phyloP scores from a whole-genome alignment of 192 early-diverging fungal genomes.

The Coemansia aciculifera region DNA sequence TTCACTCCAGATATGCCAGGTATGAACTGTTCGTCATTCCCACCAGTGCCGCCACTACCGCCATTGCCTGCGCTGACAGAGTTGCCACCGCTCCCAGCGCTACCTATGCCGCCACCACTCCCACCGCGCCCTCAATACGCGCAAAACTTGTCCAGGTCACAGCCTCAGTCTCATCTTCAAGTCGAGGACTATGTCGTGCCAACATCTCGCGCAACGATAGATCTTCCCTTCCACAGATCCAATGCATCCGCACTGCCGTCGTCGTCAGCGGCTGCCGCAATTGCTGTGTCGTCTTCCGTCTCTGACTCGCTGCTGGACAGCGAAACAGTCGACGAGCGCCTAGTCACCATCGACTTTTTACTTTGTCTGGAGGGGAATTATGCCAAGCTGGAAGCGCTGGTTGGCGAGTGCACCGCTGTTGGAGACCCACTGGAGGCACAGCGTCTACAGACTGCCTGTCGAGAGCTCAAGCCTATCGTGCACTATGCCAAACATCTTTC shows the following conservation, averaged over 20 bases:
- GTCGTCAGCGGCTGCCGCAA: slow-evolving; percentile 14
- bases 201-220: slow-evolving; percentile 37
- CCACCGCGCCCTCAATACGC: background rate
- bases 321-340: slow-evolving; percentile 44
- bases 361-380: slow-evolving; percentile 46
- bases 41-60: slow-evolving; percentile 20
- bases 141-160: background rate
- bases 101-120: slow-evolving; percentile 4
- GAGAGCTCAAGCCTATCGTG: slow-evolving; percentile 52
- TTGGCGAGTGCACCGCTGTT: slow-evolving; percentile 7
- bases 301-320: slow-evolving; percentile 40
- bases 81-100: background rate
- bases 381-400: slow-evolving; percentile 30
- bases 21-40: slow-evolving; percentile 17
- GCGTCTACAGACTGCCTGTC: slow-evolving; percentile 25
- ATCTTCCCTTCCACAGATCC: slow-evolving; percentile 20
- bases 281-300: slow-evolving; percentile 32
- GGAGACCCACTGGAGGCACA: background rate
- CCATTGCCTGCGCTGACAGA: slow-evolving; percentile 5
- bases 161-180: background rate
- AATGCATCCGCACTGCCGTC: background rate
- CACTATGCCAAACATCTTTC: slow-evolving; percentile 50
- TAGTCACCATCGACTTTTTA: slow-evolving; percentile 52
- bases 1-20: slow-evolving; percentile 21
- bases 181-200: background rate